Evolutionary conservation across 192 early-diverging fungal genomes (phyloP), one percentile per base, ranked within the genome.

Genomic region (Coemansia sp.): DNA sequence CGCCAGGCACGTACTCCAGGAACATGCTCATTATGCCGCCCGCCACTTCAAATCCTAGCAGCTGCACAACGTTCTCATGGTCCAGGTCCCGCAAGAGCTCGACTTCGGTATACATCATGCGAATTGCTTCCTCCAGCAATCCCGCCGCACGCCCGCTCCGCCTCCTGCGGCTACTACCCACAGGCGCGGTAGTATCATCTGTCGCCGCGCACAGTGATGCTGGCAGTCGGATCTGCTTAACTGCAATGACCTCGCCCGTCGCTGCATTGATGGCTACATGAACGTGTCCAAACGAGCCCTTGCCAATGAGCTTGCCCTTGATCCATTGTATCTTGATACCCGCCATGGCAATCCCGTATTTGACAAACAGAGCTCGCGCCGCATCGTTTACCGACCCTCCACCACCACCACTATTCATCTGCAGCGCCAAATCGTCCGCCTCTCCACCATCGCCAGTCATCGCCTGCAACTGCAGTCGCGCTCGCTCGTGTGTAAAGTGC

Each of bases 1-100:
- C 97, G 65, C 97, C 97, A 13, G 94, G 89, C 49, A 99, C 95
- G 74, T 99, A 99, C 84, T 99, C 96, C 52, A 99, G 83, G 78
- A 98, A 98, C 70, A 99, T 95, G 84, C 96, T 96, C 67, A 97
- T 87, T 4, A 87, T 83, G 11, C 84, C 84, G 10, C 87, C 86
- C 18, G 88, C 88, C 29, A 90, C 73, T 60, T 95, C 89, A 61
- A 88, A 89, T 18, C 93, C 95, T 36, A 97, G 87, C 78, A 97
- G 96, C 79, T 95, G 91, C 41, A 98, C 97, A 85, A 98, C 93
- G 75, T 98, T 92, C 60, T 93, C 92, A 60, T 97, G 90, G 64
- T 94, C 92, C 68, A 94, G 70, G 69, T 90, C 90, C 68, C 89
- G 87, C 22, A 95, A 69, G 50, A 95, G 76, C 70, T 88, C 85